phyloP scores from a whole-genome alignment of 2,329 filamentous ascomycete genomes.

The Ramichloridium luteum region DNA sequence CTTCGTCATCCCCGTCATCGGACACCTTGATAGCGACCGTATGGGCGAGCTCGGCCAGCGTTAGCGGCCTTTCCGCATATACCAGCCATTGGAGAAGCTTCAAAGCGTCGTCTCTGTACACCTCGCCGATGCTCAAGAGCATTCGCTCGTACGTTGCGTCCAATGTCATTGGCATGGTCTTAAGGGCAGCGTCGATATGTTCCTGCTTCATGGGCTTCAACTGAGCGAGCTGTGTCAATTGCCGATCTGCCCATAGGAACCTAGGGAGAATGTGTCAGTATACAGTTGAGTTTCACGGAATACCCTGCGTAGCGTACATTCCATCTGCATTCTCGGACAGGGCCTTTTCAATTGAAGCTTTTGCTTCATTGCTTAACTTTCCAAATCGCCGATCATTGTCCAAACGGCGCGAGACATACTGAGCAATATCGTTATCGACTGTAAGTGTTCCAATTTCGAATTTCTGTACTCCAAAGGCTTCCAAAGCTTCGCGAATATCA shows the following conservation, averaged over 20 bases:
- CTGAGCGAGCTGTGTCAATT: conserved; percentile 10
- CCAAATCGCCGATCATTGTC: conserved; percentile 3
- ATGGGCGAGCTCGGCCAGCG: conserved; percentile 11
- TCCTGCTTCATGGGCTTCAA: conserved; percentile 9
- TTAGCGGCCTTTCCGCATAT: conserved; percentile 10
- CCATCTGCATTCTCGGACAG: conserved; percentile 14
- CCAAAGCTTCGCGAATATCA: no score
- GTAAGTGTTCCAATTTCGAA: conserved; percentile 3
- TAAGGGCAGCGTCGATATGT: conserved; percentile 6
- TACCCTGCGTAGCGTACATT: no score
- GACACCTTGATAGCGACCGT: conserved; percentile 8
- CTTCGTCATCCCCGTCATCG: conserved; percentile 3
- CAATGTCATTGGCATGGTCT: conserved; percentile 7
- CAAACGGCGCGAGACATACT: conserved; percentile 8
- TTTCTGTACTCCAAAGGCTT: conserved; percentile 1
- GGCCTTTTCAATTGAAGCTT: conserved; percentile 11
- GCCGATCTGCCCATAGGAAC: conserved; percentile 11
- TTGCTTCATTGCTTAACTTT: conserved; percentile 4
- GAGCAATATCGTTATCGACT: conserved; percentile 11
- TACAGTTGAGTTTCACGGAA: no score
- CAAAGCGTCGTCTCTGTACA: conserved; percentile 5
- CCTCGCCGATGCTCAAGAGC: conserved; percentile 7
- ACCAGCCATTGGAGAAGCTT: conserved; percentile 11
- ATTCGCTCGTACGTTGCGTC: conserved; percentile 15
- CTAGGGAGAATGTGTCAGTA: no score